Conservation (phyloP, 768 basidiomycete species). For the Serpula lacrymans region DNA sequence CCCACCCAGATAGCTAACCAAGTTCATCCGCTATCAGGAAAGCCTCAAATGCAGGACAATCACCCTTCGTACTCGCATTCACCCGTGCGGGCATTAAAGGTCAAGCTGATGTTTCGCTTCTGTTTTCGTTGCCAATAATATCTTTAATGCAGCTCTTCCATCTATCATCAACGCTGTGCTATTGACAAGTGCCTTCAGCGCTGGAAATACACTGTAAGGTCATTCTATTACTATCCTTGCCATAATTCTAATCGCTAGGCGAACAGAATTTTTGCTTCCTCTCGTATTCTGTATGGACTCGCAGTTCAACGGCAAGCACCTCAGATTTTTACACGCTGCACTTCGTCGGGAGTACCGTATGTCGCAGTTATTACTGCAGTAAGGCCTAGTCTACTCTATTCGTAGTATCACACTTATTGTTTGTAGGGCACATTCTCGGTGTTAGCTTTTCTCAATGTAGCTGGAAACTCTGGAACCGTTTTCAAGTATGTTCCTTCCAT, state of each 20-base stretch:
- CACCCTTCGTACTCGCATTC: conserved; percentile 86
- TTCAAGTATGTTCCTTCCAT: conserved; percentile 42
- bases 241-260: conserved; percentile 21
- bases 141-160: conserved; percentile 41
- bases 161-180: conserved; percentile 72
- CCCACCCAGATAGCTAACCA: conserved; percentile 44
- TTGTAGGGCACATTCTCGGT: conserved; percentile 35
- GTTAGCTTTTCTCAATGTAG: conserved; percentile 62
- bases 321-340: conserved; percentile 31
- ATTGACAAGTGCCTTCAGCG: conserved; percentile 71
- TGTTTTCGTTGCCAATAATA: conserved; percentile 2
- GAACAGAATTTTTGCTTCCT: conserved; percentile 27
- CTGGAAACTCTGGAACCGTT: conserved; percentile 47
- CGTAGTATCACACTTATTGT: conserved; percentile 6
- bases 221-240: conserved; percentile 47
- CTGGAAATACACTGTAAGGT: conserved; percentile 62
- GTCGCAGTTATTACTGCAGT: conserved; percentile 22
- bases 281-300: conserved; percentile 40
- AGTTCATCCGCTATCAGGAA: background rate
- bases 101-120: conserved; percentile 22
- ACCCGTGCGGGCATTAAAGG: conserved; percentile 67
- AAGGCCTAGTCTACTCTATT: conserved; percentile 11
- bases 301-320: conserved; percentile 7
- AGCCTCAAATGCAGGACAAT: conserved; percentile 50
- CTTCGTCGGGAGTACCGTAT: conserved; percentile 44